phyloP scores from a whole-genome alignment of 2,329 filamentous ascomycete species.

The Cladosporium sp. region DNA sequence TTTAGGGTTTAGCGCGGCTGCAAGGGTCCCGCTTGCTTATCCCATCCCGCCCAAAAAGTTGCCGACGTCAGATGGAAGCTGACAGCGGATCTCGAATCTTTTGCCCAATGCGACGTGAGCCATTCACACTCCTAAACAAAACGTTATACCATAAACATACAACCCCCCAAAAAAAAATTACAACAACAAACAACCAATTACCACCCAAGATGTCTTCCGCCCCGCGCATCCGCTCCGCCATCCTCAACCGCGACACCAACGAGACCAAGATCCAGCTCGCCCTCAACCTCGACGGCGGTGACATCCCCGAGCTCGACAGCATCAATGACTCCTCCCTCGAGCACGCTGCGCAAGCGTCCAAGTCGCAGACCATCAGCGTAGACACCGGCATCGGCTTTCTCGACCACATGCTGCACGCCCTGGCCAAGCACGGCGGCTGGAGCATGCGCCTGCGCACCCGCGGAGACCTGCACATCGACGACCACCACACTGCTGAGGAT shows the following conservation, averaged over 20 bases:
- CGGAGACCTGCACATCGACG: conserved; percentile 94
- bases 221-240: conserved; percentile 63
- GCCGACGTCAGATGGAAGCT: conserved; percentile 4
- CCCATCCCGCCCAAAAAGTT: conserved; percentile 13
- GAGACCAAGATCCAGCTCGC: conserved; percentile 96
- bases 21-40: conserved; percentile 18
- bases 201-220: conserved; percentile 28
- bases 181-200: background rate
- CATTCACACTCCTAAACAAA: background rate
- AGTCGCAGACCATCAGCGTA: conserved; percentile 81
- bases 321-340: conserved; percentile 60
- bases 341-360: conserved; percentile 82
- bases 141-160: background rate
- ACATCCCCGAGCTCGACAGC: conserved; percentile 40
- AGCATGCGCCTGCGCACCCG: conserved; percentile 78
- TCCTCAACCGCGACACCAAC: conserved; percentile 87
- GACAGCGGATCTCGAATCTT: background rate
- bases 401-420: conserved; percentile 97
- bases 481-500: conserved; percentile 98
- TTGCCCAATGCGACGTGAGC: background rate
- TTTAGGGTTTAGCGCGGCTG: conserved; percentile 22
- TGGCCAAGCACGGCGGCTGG: conserved; percentile 96
- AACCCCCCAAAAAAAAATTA: background rate
- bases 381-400: conserved; percentile 96
- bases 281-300: conserved; percentile 89